Conservation (phyloP, 73 alveolate genomes). For the Durusdinium trenchii region DNA sequence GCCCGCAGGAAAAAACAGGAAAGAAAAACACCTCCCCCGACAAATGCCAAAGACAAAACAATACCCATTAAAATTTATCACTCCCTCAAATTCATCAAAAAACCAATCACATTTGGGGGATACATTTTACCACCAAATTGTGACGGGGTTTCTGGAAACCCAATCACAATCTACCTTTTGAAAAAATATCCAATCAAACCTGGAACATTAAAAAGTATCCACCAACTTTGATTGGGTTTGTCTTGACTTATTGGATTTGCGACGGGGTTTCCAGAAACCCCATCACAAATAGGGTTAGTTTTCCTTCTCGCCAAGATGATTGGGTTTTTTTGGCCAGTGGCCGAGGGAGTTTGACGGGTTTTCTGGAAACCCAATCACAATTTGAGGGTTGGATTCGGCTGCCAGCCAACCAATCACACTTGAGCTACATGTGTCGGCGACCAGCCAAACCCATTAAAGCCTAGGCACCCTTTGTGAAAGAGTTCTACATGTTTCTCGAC, state of each 20-base stretch:
- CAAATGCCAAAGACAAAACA: no score
- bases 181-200: not conserved
- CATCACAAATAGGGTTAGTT: not conserved
- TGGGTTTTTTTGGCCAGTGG: not conserved
- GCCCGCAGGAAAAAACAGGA: no score
- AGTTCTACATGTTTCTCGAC: not conserved
- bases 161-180: not conserved
- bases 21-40: no score
- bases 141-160: not conserved
- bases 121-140: no score
- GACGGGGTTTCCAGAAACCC: no score
- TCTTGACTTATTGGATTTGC: no score
- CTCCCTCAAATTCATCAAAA: no score
- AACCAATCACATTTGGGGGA: no score
- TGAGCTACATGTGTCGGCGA: not conserved
- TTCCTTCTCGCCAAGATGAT: not conserved
- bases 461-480: not conserved
- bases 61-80: no score
- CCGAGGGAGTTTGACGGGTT: not conserved
- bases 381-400: not conserved
- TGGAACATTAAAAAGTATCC: no score
- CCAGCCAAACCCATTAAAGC: not conserved
- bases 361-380: constrained; percentile 1
- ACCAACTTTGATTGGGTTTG: no score
- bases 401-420: not conserved